Conservation (phyloP, 345 rosid genomes). For the Noccaea bulbosa region DNA sequence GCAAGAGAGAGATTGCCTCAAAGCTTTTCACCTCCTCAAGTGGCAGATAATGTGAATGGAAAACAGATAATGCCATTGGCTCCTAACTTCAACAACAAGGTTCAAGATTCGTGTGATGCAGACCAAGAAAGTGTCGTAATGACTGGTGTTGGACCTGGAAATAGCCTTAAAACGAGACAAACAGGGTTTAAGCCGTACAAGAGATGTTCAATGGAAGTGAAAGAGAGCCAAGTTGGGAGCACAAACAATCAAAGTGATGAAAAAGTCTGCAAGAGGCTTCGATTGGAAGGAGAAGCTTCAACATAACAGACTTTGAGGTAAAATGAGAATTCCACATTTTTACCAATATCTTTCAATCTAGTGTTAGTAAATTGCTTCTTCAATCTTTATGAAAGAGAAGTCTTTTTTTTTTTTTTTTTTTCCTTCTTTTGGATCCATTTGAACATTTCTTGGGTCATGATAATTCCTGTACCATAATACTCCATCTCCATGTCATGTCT, state of each 20-base stretch:
- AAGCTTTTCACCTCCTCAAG: constrained; percentile 85
- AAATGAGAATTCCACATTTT: constrained; percentile 17
- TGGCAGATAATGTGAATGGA: constrained; percentile 36
- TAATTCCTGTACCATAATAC: constrained; percentile 27
- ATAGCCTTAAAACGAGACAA: constrained; percentile 53
- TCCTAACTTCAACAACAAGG: constrained; percentile 51
- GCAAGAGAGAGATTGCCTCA: constrained; percentile 84
- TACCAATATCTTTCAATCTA: constrained; percentile 29
- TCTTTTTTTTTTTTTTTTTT: background rate
- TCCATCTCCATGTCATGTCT: constrained; percentile 15
- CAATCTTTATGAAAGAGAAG: constrained; percentile 15
- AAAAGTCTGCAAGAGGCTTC: constrained; percentile 80
- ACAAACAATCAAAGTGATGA: constrained; percentile 63
- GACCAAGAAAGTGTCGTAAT: constrained; percentile 57
- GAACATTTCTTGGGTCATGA: constrained; percentile 37
- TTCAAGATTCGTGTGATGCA: constrained; percentile 46
- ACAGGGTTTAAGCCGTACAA: constrained; percentile 98
- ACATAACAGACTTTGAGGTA: constrained; percentile 44
- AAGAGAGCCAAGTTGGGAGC: constrained; percentile 56
- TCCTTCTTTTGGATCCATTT: constrained; percentile 26
- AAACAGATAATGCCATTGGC: constrained; percentile 42
- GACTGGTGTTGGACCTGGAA: constrained; percentile 61
- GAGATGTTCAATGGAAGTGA: constrained; percentile 84
- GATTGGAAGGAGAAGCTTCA: constrained; percentile 75
- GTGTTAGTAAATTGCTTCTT: constrained; percentile 29